Conservation (phyloP, 495 filamentous ascomycete species). For the Penicillium paxilli region DNA sequence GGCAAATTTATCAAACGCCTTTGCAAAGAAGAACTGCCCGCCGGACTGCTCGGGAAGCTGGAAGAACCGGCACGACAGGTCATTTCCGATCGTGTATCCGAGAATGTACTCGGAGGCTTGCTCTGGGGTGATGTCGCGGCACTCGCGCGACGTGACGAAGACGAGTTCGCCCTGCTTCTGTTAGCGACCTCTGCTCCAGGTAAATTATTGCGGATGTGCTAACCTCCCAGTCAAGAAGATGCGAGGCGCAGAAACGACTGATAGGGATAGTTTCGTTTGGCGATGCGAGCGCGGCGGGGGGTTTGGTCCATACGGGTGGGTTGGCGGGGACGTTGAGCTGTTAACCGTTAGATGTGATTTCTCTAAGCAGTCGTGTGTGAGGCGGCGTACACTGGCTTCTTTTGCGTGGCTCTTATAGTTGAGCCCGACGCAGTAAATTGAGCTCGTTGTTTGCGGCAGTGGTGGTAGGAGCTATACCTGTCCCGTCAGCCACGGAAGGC, state of each 20-base stretch:
- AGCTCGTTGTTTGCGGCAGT: constrained; percentile 10
- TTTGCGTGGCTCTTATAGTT: constrained; percentile 45
- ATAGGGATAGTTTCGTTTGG: constrained; percentile 36
- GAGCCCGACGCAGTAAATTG: constrained; percentile 42
- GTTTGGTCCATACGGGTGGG: constrained; percentile 46
- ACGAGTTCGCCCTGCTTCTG: constrained; percentile 29
- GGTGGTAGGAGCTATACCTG: constrained; percentile 19
- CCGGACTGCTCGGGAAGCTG: constrained; percentile 38
- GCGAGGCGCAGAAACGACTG: constrained; percentile 37
- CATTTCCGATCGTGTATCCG: constrained; percentile 49
- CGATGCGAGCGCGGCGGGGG: constrained; percentile 31
- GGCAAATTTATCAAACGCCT: constrained; percentile 49
- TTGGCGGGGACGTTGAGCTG: constrained; percentile 34
- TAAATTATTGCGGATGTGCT: neutral
- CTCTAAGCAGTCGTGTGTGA: neutral
- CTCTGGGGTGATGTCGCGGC: constrained; percentile 30
- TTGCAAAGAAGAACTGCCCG: constrained; percentile 45
- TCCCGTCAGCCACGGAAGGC: neutral
- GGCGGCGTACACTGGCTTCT: constrained; percentile 32
- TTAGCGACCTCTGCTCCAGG: neutral
- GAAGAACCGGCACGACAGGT: constrained; percentile 42
- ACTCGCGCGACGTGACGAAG: constrained; percentile 37
- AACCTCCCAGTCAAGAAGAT: constrained; percentile 34
- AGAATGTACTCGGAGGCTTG: constrained; percentile 38
- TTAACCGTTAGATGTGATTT: neutral